A percentile compares a stretch with the other conserved stretches of the same genome.
These are phyloP conservation scores for Liquidambar formosana DNA, from an alignment of 164 flowering plant species.

Conservation along the genomic window DNA sequence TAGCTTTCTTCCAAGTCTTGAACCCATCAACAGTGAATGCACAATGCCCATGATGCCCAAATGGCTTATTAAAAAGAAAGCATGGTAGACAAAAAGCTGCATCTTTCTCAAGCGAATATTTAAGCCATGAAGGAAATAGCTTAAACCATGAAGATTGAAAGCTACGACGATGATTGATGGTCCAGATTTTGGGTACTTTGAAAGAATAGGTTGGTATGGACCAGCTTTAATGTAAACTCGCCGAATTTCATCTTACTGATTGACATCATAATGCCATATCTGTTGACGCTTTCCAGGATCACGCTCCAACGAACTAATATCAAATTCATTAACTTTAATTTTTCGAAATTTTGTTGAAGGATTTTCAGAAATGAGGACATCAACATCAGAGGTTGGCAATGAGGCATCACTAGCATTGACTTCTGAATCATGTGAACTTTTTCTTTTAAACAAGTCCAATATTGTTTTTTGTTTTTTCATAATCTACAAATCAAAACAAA, in stretches of 20 bases:
- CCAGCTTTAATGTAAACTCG: slow-evolving; percentile 3
- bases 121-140: background rate
- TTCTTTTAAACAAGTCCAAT: too few relatives aligned
- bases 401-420: too few relatives aligned
- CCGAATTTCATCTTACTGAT: background rate
- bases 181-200: background rate
- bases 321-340: too few relatives aligned
- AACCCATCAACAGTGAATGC: slow-evolving; percentile 1
- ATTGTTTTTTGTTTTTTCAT: too few relatives aligned
- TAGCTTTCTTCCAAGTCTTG: slow-evolving; percentile 9
- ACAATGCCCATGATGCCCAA: background rate
- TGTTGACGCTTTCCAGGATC: background rate
- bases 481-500: too few relatives aligned
- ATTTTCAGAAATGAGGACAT: background rate
- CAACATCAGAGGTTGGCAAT: too few relatives aligned
- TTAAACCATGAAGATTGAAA: slow-evolving; percentile 4
- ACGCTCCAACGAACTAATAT: background rate
- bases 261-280: background rate
- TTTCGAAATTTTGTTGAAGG: background rate
- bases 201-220: background rate
- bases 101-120: slow-evolving; percentile 6
- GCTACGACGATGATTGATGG: background rate
- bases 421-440: too few relatives aligned
- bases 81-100: slow-evolving; percentile 12
- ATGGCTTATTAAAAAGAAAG: slow-evolving; percentile 1